These are phyloP conservation scores for Metschnikowia colocasiae DNA, from an alignment of 805 yeast species.

Conservation along the genomic window DNA sequence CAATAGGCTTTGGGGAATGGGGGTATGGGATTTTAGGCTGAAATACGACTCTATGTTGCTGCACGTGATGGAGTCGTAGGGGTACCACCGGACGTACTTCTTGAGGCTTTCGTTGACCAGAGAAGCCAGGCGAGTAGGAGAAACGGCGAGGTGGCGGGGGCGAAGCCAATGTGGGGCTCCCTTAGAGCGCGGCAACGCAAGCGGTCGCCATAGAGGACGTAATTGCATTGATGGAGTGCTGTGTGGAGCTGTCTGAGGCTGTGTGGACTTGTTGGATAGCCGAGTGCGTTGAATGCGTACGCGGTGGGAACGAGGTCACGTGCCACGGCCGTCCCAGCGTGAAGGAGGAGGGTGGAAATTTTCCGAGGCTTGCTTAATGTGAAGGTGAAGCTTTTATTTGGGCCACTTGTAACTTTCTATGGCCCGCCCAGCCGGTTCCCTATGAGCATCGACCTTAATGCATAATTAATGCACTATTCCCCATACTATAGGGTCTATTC, in stretches of 20 bases:
- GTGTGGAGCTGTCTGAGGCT: too few relatives aligned
- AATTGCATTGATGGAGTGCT: background rate
- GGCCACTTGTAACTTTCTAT: too few relatives aligned
- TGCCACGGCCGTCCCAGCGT: too few relatives aligned
- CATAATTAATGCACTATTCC: background rate
- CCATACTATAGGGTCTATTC: background rate
- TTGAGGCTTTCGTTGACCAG: constrained; percentile 14
- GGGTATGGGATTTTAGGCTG: constrained; percentile 8
- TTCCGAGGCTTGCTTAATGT: too few relatives aligned
- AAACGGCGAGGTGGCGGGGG: background rate
- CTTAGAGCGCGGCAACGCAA: background rate
- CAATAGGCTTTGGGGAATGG: constrained; percentile 18
- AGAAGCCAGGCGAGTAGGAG: background rate
- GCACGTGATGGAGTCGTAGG: constrained; percentile 21
- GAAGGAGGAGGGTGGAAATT: too few relatives aligned
- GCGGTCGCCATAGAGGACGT: background rate
- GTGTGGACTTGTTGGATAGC: too few relatives aligned
- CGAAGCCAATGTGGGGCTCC: background rate
- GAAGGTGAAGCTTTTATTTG: too few relatives aligned
- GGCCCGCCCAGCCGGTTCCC: background rate
- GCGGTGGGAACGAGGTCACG: too few relatives aligned
- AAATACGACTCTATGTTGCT: constrained; percentile 17
- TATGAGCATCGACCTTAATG: background rate
- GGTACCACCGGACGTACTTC: constrained; percentile 20
- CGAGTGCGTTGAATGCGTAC: too few relatives aligned